Evolutionary conservation across 1,139 yeast species (phyloP), one percentile per base, ranked within the genome.

Genomic region (Casaregolazyma lundiana): DNA sequence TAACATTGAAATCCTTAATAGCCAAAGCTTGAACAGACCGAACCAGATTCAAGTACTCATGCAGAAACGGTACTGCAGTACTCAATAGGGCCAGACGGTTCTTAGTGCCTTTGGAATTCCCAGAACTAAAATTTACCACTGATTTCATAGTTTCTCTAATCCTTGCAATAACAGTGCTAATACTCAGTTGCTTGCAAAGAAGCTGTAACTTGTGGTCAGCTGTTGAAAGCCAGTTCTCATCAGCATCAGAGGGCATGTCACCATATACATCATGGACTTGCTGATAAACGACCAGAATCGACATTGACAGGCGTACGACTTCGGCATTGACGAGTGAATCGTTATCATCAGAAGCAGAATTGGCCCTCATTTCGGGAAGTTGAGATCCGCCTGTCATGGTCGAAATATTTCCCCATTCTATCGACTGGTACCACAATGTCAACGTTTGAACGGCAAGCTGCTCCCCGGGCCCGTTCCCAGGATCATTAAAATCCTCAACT

Each of bases 271-370:
- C 64, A 47, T 71, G 63, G 11, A 78, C 60, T 51, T 77, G 76
- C 65, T 89, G 97, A 53, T 84, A 76, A 0, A 84, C 73, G 37
- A 89, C 72, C 48, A 89, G 67, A 24, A 87, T 73, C 2, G 84
- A 73, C 24, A 77, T 77, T n/a, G 81, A 72, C 5, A 85, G 60
- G 15, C 72, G 71, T 19, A 47, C 43, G 5, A 56, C 35, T 13
- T 48, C 44, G 11, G 35, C 35, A 29, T 55, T 53, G 11, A 57
- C 57, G 6, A 50, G 45, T 22, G 9, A 3, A 18, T 40, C 43
- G 16, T 13, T 26, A 19, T 13, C 36, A 11, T 15, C 11, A 13
- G 15, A 9, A 30, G 7, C 17, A 7, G n/a, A 6, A 2, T 3
- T 8, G 15, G 29, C 15, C 32, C 11, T 7, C 6, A 4, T 13